phyloP scores from a whole-genome alignment of 495 filamentous ascomycete species.

The Penicillium mononematosum region DNA sequence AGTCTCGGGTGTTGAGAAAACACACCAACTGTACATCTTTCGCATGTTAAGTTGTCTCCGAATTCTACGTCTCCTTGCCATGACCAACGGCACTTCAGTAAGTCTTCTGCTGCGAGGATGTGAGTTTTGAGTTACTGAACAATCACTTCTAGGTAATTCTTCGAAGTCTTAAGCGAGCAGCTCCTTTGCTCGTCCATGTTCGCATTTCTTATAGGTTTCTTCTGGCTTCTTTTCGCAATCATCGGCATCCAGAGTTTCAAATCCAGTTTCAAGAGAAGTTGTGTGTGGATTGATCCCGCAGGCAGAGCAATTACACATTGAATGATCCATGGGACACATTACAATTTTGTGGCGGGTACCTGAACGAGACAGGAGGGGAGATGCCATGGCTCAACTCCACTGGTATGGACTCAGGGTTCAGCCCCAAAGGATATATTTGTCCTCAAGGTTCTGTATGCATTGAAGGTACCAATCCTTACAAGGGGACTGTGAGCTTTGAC shows the following conservation, averaged over 20 bases:
- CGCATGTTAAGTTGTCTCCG: slow-evolving; percentile 93
- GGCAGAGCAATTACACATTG: slow-evolving; percentile 38
- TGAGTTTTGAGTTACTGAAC: slow-evolving; percentile 24
- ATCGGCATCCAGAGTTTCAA: slow-evolving; percentile 98
- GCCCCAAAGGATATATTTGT: slow-evolving; percentile 87
- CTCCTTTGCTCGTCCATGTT: slow-evolving; percentile 94
- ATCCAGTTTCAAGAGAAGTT: slow-evolving; percentile 81
- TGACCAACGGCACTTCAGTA: slow-evolving; percentile 89
- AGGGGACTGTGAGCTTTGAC: slow-evolving; percentile 88
- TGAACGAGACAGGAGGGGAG: slow-evolving; percentile 53
- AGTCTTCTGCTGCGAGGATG: slow-evolving; percentile 19
- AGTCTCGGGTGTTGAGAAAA: slow-evolving; percentile 62
- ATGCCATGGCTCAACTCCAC: slow-evolving; percentile 64
- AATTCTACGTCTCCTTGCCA: slow-evolving; percentile 79
- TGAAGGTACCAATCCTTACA: slow-evolving; percentile 75
- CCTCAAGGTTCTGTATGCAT: slow-evolving; percentile 79
- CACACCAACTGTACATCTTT: slow-evolving; percentile 80
- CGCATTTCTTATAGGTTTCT: slow-evolving; percentile 94
- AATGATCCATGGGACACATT: slow-evolving; percentile 53
- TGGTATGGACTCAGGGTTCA: slow-evolving; percentile 41
- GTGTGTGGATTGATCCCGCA: slow-evolving; percentile 73
- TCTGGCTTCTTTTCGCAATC: slow-evolving; percentile 98
- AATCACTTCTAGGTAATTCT: slow-evolving; percentile 67
- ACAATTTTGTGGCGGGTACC: slow-evolving; percentile 84
- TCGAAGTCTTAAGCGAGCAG: slow-evolving; percentile 91